Percentiles rank a stretch among this genome's conserved stretches.
Conservation (phyloP, 1,284 basidiomycete species). For the Ganoderma lingzhi region DNA sequence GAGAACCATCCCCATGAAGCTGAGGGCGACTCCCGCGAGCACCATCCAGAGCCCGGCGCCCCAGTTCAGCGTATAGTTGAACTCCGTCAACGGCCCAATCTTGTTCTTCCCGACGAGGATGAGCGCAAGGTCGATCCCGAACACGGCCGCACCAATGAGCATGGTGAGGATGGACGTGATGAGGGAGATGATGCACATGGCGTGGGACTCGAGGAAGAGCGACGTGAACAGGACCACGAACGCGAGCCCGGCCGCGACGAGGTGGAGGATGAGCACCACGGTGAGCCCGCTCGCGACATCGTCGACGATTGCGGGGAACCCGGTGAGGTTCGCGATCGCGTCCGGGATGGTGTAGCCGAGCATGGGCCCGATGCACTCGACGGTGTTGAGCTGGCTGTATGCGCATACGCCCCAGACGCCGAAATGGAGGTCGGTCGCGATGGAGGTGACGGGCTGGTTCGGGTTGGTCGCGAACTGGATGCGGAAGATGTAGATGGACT, state of each 20-base stretch:
- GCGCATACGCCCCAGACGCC: constrained; percentile 83
- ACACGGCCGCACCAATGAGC: constrained; percentile 59
- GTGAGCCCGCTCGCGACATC: constrained; percentile 61
- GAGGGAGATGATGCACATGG: constrained; percentile 58
- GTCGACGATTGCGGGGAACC: constrained; percentile 53
- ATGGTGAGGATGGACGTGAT: constrained; percentile 62
- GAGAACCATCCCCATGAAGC: constrained; percentile 67
- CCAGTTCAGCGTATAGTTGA: constrained; percentile 57
- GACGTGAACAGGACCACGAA: constrained; percentile 60
- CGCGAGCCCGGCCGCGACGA: constrained; percentile 64
- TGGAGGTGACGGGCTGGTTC: constrained; percentile 50
- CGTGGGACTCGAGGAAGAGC: constrained; percentile 63
- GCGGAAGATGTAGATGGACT: constrained; percentile 71
- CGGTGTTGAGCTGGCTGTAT: constrained; percentile 47
- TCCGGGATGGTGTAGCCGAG: constrained; percentile 53
- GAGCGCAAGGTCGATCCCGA: constrained; percentile 68
- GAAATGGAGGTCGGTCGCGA: constrained; percentile 70
- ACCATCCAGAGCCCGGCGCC: constrained; percentile 81
- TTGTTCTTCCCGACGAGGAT: constrained; percentile 58
- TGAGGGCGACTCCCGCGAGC: constrained; percentile 56
- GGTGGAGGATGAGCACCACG: constrained; percentile 69
- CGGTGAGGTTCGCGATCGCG: constrained; percentile 47
- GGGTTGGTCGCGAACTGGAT: constrained; percentile 52
- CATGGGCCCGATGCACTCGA: constrained; percentile 62
- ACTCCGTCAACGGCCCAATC: constrained; percentile 50